Base-by-base conservation (phyloP, 192 early-diverging fungal genomes). In the Obelidium mucronatum region DNA sequence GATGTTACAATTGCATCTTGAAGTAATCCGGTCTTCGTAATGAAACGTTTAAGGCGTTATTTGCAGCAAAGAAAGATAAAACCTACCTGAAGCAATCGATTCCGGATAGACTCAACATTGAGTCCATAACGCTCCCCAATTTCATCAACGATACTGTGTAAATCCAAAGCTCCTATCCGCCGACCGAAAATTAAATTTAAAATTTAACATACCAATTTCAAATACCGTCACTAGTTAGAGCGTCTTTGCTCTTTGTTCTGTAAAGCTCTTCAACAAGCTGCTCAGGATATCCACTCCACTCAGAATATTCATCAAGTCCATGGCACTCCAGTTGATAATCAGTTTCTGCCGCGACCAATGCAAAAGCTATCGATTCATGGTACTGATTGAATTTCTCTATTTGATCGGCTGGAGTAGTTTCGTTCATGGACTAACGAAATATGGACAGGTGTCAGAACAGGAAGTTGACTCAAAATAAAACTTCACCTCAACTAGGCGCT, bases 181-280 rank as follows among this genome's bases (percentile, higher is more conserved):
- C 52, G 52, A 53, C 1, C 19, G 52, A 2, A 53, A 3, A 53
- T n/a, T 53, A 24, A 53, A n/a, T 17, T 53, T 60, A 66, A 24
- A 60, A 22, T 11, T 52, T 0, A 39, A 15, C 35, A n/a, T n/a
- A n/a, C n/a, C n/a, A n/a, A n/a, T n/a, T n/a, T n/a, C n/a, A n/a
- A n/a, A n/a, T n/a, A 77, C 76, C 74, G 28, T 72, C 68, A 40
- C 63, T 51, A 56, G 51, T 51, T 44, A 81, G 51, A 2, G 76
- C 80, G 24, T 39, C 40, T 58, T 81, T 76, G 65, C 80, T 72
- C 56, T 86, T 74, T 8, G 51, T n/a, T 42, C 48, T 40, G 59
- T 82, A 82, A 28, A 88, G 71, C 24, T 74, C 77, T 26, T 81
- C 53, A 56, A 88, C 76, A 2, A 88, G 71, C 19, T 42, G 15